A percentile compares a stretch with the other conserved stretches of the same genome.
These are phyloP conservation scores for Cucurbita argyrosperma DNA, from an alignment of 306 rosid genomes.

Conservation along the genomic window DNA sequence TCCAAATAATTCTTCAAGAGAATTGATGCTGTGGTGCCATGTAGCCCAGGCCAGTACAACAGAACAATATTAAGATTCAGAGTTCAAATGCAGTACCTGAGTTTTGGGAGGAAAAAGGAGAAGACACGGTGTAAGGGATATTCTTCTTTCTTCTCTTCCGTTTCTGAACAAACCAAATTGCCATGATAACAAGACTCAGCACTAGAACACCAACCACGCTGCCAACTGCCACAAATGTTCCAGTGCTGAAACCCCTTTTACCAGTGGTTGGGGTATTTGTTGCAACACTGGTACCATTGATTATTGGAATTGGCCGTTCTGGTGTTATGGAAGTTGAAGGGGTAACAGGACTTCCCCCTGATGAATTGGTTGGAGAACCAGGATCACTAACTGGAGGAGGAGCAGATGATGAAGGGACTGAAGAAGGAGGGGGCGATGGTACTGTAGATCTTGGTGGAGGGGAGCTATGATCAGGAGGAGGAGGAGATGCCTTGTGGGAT, in stretches of 20 bases:
- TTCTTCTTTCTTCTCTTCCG: constrained; percentile 33
- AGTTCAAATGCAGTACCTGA: constrained; percentile 47
- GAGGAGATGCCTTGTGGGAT: constrained; percentile 28
- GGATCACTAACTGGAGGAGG: constrained; percentile 38
- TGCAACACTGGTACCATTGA: constrained; percentile 13
- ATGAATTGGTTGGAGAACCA: constrained; percentile 25
- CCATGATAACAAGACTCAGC: constrained; percentile 55
- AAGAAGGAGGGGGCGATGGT: constrained; percentile 51
- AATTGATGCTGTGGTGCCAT: not conserved
- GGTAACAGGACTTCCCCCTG: constrained; percentile 11
- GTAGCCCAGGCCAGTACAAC: not conserved
- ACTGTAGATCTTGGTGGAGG: constrained; percentile 26
- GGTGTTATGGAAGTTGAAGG: constrained; percentile 24
- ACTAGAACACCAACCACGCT: constrained; percentile 42
- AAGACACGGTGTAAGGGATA: constrained; percentile 34
- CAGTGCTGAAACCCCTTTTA: constrained; percentile 30
- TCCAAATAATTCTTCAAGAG: not conserved
- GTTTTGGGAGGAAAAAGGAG: constrained; percentile 87
- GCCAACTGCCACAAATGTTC: constrained; percentile 50
- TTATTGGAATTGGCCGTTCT: constrained; percentile 51
- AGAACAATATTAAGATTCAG: not conserved
- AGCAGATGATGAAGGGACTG: constrained; percentile 41
- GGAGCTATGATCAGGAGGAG: constrained; percentile 24
- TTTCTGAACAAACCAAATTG: constrained; percentile 44
- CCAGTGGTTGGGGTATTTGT: constrained; percentile 13